phyloP scores from a whole-genome alignment of 495 filamentous ascomycete species.

The Antarctomyces pellizariae region DNA sequence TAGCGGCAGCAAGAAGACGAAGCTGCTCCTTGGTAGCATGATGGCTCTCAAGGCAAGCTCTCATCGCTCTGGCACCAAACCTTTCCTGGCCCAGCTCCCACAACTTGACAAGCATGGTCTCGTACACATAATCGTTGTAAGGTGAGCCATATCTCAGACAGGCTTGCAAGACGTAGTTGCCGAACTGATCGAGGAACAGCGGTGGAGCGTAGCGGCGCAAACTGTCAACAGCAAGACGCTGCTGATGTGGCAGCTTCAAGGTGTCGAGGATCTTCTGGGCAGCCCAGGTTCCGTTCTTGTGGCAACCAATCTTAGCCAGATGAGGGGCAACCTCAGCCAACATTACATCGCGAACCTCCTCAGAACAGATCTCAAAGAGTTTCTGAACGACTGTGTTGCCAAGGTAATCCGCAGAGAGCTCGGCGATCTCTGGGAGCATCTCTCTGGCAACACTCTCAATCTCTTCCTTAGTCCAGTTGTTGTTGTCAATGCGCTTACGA shows the following conservation, averaged over 20 bases:
- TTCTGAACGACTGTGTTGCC: constrained; percentile 99
- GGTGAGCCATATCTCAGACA: constrained; percentile 76
- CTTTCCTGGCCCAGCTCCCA: constrained; percentile 87
- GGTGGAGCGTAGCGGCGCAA: constrained; percentile 69
- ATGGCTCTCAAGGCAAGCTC: constrained; percentile 90
- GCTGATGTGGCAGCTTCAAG: constrained; percentile 62
- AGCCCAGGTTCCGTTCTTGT: constrained; percentile 99
- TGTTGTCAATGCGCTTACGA: constrained; percentile 91
- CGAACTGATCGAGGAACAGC: constrained; percentile 89
- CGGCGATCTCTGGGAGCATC: constrained; percentile 92
- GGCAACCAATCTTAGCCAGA: constrained; percentile 85
- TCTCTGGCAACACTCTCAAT: constrained; percentile 77
- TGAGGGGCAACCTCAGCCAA: constrained; percentile 69
- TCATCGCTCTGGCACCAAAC: constrained; percentile 88
- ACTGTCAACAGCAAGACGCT: constrained; percentile 59
- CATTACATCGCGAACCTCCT: constrained; percentile 78
- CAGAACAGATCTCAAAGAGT: constrained; percentile 87
- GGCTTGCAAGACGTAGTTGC: constrained; percentile 93
- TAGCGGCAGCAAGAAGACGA: constrained; percentile 78
- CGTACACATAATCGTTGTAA: constrained; percentile 91
- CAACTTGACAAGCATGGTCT: constrained; percentile 85
- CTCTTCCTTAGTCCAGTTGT: constrained; percentile 58
- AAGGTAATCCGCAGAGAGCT: constrained; percentile 82
- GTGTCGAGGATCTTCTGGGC: constrained; percentile 99
- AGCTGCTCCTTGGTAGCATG: constrained; percentile 90